A percentile compares a stretch with the other conserved stretches of the same genome.
These are phyloP conservation scores for Saccharomycopsis sp. DNA, from an alignment of 805 yeast species.

Conservation along the genomic window DNA sequence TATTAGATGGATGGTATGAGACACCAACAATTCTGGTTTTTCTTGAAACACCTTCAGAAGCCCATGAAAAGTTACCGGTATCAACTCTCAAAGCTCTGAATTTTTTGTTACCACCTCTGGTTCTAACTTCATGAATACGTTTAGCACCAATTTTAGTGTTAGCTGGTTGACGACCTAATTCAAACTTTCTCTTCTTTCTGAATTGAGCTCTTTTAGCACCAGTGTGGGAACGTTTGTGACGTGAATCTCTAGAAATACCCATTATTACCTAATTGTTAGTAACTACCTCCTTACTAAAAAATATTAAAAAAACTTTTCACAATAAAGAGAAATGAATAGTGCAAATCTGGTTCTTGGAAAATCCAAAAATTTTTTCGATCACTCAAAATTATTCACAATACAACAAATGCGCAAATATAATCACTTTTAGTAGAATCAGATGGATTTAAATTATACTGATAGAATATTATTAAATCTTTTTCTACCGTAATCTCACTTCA, in stretches of 20 bases:
- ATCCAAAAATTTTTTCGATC: background rate
- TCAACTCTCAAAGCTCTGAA: slow-evolving; percentile 99
- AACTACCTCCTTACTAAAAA: slow-evolving; percentile 14
- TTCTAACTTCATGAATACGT: slow-evolving; percentile 98
- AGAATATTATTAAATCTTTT: too few species aligned
- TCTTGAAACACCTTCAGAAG: slow-evolving; percentile 96
- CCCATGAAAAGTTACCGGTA: slow-evolving; percentile 99
- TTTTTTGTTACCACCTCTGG: slow-evolving; percentile 99
- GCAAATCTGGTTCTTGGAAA: too few species aligned
- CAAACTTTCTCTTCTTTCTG: slow-evolving; percentile 99
- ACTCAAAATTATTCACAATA: background rate
- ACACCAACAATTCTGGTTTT: slow-evolving; percentile 99
- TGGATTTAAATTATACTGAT: too few species aligned
- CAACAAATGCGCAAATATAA: too few species aligned
- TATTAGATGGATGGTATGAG: slow-evolving; percentile 99
- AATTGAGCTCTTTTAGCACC: slow-evolving; percentile 99
- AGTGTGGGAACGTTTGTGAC: slow-evolving; percentile 99
- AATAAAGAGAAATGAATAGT: background rate
- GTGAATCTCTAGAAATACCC: slow-evolving; percentile 99
- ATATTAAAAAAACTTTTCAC: background rate
- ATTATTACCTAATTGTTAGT: slow-evolving; percentile 41
- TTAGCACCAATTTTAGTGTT: slow-evolving; percentile 98
- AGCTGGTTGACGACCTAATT: slow-evolving; percentile 99
- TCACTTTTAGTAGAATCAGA: too few species aligned
- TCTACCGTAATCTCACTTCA: too few species aligned